Evolutionary conservation across 306 rosid genomes (phyloP).

Genomic region (Quercus aquifolioides): DNA sequence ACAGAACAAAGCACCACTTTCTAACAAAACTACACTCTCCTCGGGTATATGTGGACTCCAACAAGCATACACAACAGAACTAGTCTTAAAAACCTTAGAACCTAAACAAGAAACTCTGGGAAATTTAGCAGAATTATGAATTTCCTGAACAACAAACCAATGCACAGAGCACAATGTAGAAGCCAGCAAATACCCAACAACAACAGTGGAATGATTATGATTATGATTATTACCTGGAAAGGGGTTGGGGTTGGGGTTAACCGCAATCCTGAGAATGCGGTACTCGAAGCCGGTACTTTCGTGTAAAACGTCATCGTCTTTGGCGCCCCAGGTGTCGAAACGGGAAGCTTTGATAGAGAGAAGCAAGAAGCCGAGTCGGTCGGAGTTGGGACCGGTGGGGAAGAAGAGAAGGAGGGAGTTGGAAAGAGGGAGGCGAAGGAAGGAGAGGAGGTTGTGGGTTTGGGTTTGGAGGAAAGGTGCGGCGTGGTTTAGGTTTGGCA

Average conservation of each 20-base stretch:
- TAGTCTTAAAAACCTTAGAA: slow-evolving; percentile 43
- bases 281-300: slow-evolving; percentile 18
- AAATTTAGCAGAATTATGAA: not conserved
- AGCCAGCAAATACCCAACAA: slow-evolving; percentile 55
- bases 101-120: slow-evolving; percentile 36
- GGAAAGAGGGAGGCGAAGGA: slow-evolving; percentile 32
- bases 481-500: too few relatives aligned
- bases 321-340: not conserved
- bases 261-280: slow-evolving; percentile 37
- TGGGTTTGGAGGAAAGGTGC: too few relatives aligned
- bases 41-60: slow-evolving; percentile 64
- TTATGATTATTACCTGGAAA: too few relatives aligned
- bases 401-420: slow-evolving; percentile 39
- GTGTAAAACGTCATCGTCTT: slow-evolving; percentile 18
- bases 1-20: slow-evolving; percentile 58
- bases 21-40: slow-evolving; percentile 54
- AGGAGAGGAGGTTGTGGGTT: slow-evolving; percentile 37
- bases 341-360: too few relatives aligned
- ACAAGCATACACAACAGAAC: slow-evolving; percentile 51
- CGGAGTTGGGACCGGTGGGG: slow-evolving; percentile 51
- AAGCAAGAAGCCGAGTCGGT: slow-evolving; percentile 45
- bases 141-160: slow-evolving; percentile 42
- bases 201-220: slow-evolving; percentile 7
- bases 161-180: slow-evolving; percentile 47
- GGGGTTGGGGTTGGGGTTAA: not conserved